Evolutionary conservation across 345 rosid species (phyloP).

Genomic region (Bruguiera sexangula): DNA sequence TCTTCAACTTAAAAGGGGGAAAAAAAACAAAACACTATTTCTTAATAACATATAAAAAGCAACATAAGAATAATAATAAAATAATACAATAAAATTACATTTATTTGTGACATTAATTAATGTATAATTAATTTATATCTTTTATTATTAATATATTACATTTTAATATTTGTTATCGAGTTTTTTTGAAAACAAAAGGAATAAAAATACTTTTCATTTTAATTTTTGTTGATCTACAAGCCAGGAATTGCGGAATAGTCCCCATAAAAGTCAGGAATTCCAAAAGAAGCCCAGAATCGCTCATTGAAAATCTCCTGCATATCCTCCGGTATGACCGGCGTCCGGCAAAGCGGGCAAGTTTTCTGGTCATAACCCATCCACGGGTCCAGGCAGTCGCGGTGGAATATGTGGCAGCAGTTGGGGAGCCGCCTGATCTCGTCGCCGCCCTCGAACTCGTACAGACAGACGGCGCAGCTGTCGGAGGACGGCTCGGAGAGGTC

Average conservation of each 20-base stretch:
- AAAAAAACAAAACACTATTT: no score
- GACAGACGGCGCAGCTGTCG: constrained; percentile 68
- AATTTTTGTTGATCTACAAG: constrained; percentile 1
- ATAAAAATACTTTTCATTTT: no score
- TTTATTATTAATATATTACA: not conserved
- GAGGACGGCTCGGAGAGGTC: constrained; percentile 47
- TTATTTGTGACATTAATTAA: no score
- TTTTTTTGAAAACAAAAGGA: no score
- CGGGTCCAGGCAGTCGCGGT: constrained; percentile 63
- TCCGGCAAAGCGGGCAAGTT: constrained; percentile 70
- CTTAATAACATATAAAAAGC: no score
- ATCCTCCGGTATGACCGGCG: constrained; percentile 52
- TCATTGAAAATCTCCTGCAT: constrained; percentile 49
- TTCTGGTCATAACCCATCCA: constrained; percentile 73
- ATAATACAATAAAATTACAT: no score
- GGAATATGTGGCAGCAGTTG: constrained; percentile 67
- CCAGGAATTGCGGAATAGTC: constrained; percentile 25
- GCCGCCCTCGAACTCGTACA: constrained; percentile 59
- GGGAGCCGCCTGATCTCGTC: constrained; percentile 62
- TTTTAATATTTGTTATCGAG: no score
- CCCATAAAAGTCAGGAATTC: constrained; percentile 43
- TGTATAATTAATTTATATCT: no score
- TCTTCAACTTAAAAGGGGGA: no score
- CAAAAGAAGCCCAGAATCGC: constrained; percentile 60
- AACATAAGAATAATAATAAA: no score